Percentiles rank a stretch among this genome's conserved stretches.
phyloP scores from a whole-genome alignment of 1,284 basidiomycete genomes.

The Xanthoconium separans region DNA sequence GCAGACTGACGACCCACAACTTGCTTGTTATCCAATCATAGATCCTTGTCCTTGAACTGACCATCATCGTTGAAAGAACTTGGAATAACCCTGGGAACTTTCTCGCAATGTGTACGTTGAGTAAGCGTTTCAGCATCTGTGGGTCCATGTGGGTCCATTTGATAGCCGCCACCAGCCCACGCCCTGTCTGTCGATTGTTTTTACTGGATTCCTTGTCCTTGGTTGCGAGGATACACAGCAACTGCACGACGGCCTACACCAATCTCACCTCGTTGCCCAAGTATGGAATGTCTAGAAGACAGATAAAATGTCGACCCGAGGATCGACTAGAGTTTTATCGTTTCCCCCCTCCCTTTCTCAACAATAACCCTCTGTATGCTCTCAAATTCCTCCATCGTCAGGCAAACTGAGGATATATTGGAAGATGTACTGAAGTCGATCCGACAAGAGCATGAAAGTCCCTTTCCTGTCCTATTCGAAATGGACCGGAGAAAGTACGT shows the following conservation, averaged over 20 bases:
- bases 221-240: slow-evolving; percentile 17
- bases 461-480: slow-evolving; percentile 8
- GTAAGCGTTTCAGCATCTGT: slow-evolving; percentile 2
- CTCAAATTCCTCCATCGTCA: neutral
- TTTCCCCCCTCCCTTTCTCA: neutral
- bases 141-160: slow-evolving; percentile 20
- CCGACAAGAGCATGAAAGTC: neutral
- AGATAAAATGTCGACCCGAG: slow-evolving; percentile 16
- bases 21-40: too few relatives aligned
- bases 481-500: neutral
- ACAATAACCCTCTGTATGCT: slow-evolving; percentile 6
- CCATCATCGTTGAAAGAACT: too few relatives aligned
- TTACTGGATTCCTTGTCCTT: slow-evolving; percentile 13
- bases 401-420: slow-evolving; percentile 1
- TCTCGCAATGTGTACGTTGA: neutral
- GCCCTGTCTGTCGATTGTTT: slow-evolving; percentile 13
- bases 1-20: too few relatives aligned
- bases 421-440: slow-evolving; percentile 9
- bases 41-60: too few relatives aligned
- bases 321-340: neutral
- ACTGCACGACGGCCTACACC: neutral
- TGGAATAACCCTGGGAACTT: neutral
- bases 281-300: neutral
- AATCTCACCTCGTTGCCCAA: neutral
- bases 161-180: slow-evolving; percentile 2